A percentile compares a stretch with the other conserved stretches of the same genome.
Evolutionary conservation across 2,329 filamentous ascomycete genomes (phyloP).

Genomic region (Calonectria ilicicola): DNA sequence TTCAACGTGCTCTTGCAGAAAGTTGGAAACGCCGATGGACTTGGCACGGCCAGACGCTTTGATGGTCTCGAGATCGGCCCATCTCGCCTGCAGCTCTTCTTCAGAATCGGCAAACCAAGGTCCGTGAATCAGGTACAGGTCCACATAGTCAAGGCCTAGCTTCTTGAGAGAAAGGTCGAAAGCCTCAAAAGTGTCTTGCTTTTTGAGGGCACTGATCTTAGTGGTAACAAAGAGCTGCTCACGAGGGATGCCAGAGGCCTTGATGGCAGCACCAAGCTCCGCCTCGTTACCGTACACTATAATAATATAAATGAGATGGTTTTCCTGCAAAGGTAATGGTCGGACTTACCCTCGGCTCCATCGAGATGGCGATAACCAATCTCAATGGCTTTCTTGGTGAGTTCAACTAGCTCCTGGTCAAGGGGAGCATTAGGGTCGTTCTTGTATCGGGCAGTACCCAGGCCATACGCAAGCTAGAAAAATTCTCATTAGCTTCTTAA

Average conservation of each 20-base stretch:
- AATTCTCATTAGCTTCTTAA: slow-evolving; percentile 13
- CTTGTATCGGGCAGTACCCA: slow-evolving; percentile 76
- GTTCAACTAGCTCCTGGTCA: slow-evolving; percentile 64
- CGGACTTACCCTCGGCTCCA: slow-evolving; percentile 72
- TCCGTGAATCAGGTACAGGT: slow-evolving; percentile 75
- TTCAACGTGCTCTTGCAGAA: slow-evolving; percentile 68
- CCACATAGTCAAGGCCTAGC: slow-evolving; percentile 77
- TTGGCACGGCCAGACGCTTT: slow-evolving; percentile 73
- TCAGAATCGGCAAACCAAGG: slow-evolving; percentile 65
- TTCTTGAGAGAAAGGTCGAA: slow-evolving; percentile 72
- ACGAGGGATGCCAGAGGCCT: slow-evolving; percentile 72
- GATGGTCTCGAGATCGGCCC: slow-evolving; percentile 74
- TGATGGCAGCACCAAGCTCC: slow-evolving; percentile 79
- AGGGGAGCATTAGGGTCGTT: slow-evolving; percentile 60
- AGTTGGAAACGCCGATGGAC: slow-evolving; percentile 85
- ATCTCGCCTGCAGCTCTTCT: slow-evolving; percentile 67
- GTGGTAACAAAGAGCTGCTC: slow-evolving; percentile 77
- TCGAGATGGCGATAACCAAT: slow-evolving; percentile 81
- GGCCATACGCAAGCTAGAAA: slow-evolving; percentile 74
- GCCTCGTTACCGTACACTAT: slow-evolving; percentile 74
- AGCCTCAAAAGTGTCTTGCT: slow-evolving; percentile 59
- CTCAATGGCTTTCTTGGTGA: slow-evolving; percentile 72
- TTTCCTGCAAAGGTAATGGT: no score
- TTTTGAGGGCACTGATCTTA: slow-evolving; percentile 60
- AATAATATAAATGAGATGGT: neutral